phyloP scores from a whole-genome alignment of 257 asterid species.

The Striga asiatica region DNA sequence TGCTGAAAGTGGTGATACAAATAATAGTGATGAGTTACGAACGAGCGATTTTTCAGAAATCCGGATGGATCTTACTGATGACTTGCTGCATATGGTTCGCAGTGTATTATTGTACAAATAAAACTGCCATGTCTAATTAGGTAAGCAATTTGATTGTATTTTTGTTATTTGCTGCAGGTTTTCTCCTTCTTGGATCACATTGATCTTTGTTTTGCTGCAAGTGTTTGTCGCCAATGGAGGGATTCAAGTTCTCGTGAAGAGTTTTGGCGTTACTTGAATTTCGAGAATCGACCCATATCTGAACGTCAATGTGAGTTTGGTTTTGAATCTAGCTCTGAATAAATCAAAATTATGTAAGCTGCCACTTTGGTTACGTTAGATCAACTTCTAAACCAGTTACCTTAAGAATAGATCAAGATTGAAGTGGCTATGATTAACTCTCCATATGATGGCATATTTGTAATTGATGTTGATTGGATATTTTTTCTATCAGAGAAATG shows the following conservation, averaged over 20 bases:
- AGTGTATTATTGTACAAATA: background rate
- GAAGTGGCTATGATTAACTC: background rate
- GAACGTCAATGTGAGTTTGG: slow-evolving; percentile 50
- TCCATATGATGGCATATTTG: background rate
- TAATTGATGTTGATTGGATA: background rate
- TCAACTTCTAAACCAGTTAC: slow-evolving; percentile 2
- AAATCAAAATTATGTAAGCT: background rate
- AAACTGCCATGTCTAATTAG: background rate
- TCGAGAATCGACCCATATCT: slow-evolving; percentile 21
- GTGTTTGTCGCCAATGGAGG: background rate
- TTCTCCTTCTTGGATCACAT: background rate
- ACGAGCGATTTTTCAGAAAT: slow-evolving; percentile 18
- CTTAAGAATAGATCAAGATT: background rate
- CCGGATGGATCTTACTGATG: background rate
- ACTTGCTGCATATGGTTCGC: slow-evolving; percentile 32
- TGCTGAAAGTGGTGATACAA: slow-evolving; percentile 24
- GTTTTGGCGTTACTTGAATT: slow-evolving; percentile 31
- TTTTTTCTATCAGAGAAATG: background rate
- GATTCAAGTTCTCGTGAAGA: background rate
- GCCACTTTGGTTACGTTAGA: background rate
- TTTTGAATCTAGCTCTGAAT: background rate
- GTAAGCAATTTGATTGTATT: background rate
- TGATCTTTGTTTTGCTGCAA: slow-evolving; percentile 31
- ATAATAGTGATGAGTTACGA: slow-evolving; percentile 16
- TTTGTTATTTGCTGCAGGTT: background rate